Evolutionary conservation across 257 asterid species (phyloP).

Genomic region (Datura wrightii): DNA sequence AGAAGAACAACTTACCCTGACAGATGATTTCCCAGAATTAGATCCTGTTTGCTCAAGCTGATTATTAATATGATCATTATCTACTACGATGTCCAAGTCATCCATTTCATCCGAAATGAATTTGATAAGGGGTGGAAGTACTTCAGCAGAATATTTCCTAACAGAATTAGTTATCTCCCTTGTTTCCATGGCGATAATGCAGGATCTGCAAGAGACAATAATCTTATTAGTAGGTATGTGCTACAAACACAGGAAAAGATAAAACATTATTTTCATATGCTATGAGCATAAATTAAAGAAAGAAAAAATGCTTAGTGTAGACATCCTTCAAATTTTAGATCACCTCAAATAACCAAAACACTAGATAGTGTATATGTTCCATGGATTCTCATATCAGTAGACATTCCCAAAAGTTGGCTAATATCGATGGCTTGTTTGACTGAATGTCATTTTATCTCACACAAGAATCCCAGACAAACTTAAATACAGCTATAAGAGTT

Average conservation of each 20-base stretch:
- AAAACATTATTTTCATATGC: not conserved
- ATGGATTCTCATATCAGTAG: not conserved
- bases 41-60: constrained; percentile 9
- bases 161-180: constrained; percentile 23
- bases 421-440: not conserved
- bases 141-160: constrained; percentile 34
- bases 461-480: not conserved
- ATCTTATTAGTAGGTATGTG: not conserved
- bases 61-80: not conserved
- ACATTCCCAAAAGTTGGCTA: not conserved
- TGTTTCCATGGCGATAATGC: constrained; percentile 42
- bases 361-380: not conserved
- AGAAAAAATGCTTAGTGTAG: not conserved
- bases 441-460: not conserved
- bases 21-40: constrained; percentile 32
- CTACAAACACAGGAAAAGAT: not conserved
- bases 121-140: constrained; percentile 57
- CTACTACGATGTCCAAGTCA: constrained; percentile 54
- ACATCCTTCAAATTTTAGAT: not conserved
- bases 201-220: not conserved
- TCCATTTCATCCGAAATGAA: constrained; percentile 52
- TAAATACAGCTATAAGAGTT: not conserved
- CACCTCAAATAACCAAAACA: not conserved
- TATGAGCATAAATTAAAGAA: not conserved
- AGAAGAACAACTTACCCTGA: constrained; percentile 37